Percentiles rank a stretch among this genome's conserved stretches.
These are phyloP conservation scores for Pterula multifida DNA, from an alignment of 1,284 basidiomycete species.

Conservation along the genomic window DNA sequence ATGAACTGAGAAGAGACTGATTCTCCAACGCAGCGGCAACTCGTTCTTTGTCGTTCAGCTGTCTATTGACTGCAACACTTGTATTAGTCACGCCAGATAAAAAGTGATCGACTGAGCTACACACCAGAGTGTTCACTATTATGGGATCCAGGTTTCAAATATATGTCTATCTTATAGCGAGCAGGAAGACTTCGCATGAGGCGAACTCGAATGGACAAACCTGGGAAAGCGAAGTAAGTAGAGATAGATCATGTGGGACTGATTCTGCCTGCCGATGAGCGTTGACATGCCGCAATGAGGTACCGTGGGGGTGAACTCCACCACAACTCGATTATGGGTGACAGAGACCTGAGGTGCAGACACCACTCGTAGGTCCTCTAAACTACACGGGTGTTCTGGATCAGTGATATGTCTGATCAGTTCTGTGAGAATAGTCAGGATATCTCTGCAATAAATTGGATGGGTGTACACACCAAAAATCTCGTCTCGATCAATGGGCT, in stretches of 20 bases:
- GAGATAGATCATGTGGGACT: neutral
- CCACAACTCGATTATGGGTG: constrained; percentile 58
- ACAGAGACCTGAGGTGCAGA: constrained; percentile 81
- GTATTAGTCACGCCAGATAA: neutral
- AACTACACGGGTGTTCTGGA: constrained; percentile 94
- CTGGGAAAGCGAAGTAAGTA: constrained; percentile 26
- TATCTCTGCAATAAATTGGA: neutral
- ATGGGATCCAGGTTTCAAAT: constrained; percentile 89
- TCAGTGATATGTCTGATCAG: constrained; percentile 90
- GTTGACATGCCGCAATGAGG: constrained; percentile 99
- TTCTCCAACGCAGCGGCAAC: constrained; percentile 97
- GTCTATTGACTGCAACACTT: constrained; percentile 75
- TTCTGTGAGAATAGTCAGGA: constrained; percentile 33
- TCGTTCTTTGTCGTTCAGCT: constrained; percentile 97
- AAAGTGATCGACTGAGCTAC: constrained; percentile 12
- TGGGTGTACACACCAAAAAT: constrained; percentile 39
- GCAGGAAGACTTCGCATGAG: constrained; percentile 84
- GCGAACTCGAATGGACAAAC: constrained; percentile 86
- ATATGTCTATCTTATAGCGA: constrained; percentile 92
- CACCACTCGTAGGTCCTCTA: constrained; percentile 95
- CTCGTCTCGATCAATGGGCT: constrained; percentile 61
- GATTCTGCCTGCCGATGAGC: constrained; percentile 64
- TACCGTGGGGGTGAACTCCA: constrained; percentile 95
- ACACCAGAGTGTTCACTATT: constrained; percentile 83
- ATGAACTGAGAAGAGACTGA: constrained; percentile 72